Evolutionary conservation across 345 rosid species (phyloP).

Genomic region (Iberis pinnata): DNA sequence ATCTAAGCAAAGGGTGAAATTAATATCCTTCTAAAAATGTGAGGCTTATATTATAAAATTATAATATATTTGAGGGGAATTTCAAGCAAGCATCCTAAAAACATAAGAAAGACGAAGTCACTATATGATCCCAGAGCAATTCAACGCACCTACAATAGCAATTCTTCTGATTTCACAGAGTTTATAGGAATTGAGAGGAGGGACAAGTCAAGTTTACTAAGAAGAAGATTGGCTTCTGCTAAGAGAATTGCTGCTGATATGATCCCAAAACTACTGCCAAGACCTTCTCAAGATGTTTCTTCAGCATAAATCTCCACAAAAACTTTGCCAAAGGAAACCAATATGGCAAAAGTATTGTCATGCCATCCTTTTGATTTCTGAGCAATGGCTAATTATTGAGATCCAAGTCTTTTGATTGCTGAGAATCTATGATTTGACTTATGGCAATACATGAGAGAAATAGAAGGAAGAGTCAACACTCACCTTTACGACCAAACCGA

Average conservation of each 20-base stretch:
- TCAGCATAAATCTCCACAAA: constrained; percentile 76
- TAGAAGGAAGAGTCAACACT: constrained; percentile 1
- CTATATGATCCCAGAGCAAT: too few relatives aligned
- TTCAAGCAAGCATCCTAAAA: constrained; percentile 95
- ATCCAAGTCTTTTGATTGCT: too few relatives aligned
- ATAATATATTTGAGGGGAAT: constrained; percentile 93
- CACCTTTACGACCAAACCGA: constrained; percentile 93
- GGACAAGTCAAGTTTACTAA: constrained; percentile 73
- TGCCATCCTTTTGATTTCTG: too few relatives aligned
- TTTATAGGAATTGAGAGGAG: constrained; percentile 87
- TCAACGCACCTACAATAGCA: constrained; percentile 57
- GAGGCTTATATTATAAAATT: constrained; percentile 94
- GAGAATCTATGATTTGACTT: too few relatives aligned
- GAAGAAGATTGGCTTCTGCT: constrained; percentile 92
- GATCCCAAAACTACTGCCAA: constrained; percentile 58
- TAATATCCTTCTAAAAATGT: constrained; percentile 82
- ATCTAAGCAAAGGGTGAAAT: neutral
- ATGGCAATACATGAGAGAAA: too few relatives aligned
- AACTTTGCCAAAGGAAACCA: constrained; percentile 51
- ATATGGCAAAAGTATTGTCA: neutral
- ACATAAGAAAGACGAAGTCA: constrained; percentile 3
- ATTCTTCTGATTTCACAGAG: constrained; percentile 59
- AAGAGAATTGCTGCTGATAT: constrained; percentile 96
- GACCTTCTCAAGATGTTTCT: constrained; percentile 55
- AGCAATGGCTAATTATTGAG: too few relatives aligned